phyloP scores from a whole-genome alignment of 2,329 filamentous ascomycete genomes.

The Dactylellina cionopaga region DNA sequence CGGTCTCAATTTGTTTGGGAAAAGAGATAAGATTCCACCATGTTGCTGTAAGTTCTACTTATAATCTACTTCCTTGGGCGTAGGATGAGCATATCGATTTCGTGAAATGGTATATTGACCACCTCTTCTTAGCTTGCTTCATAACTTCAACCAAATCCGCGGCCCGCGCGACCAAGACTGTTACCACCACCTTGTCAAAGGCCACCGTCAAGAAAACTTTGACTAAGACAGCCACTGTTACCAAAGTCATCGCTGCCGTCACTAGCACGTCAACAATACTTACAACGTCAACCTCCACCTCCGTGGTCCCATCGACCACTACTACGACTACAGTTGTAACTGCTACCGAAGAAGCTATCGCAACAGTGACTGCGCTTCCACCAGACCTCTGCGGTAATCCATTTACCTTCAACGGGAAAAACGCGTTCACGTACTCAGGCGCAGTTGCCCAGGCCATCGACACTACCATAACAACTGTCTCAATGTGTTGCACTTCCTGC shows the following conservation, averaged over 20 bases:
- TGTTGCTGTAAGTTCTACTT: slow-evolving; percentile 34
- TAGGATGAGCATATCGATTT: no score
- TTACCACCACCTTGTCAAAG: slow-evolving; percentile 25
- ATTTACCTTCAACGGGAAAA: slow-evolving; percentile 16
- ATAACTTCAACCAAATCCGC: slow-evolving; percentile 21
- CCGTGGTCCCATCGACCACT: background rate
- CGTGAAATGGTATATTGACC: background rate
- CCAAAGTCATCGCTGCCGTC: background rate
- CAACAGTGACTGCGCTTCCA: slow-evolving; percentile 11
- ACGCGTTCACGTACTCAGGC: slow-evolving; percentile 18
- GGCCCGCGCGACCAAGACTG: slow-evolving; percentile 29
- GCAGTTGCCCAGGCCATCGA: background rate
- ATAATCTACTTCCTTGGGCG: no score
- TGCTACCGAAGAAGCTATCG: background rate
- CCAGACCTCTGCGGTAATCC: slow-evolving; percentile 13
- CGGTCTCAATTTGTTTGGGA: background rate
- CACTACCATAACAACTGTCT: background rate
- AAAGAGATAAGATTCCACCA: slow-evolving; percentile 18
- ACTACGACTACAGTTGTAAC: background rate
- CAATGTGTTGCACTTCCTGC: slow-evolving; percentile 16
- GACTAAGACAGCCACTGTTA: slow-evolving; percentile 20
- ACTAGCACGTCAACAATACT: slow-evolving; percentile 1
- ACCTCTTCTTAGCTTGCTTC: slow-evolving; percentile 23
- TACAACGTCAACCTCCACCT: slow-evolving; percentile 16
- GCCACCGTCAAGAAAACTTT: slow-evolving; percentile 10